Evolutionary conservation across 768 basidiomycete genomes (phyloP).

Genomic region (Brasilioporus rufonigricans): DNA sequence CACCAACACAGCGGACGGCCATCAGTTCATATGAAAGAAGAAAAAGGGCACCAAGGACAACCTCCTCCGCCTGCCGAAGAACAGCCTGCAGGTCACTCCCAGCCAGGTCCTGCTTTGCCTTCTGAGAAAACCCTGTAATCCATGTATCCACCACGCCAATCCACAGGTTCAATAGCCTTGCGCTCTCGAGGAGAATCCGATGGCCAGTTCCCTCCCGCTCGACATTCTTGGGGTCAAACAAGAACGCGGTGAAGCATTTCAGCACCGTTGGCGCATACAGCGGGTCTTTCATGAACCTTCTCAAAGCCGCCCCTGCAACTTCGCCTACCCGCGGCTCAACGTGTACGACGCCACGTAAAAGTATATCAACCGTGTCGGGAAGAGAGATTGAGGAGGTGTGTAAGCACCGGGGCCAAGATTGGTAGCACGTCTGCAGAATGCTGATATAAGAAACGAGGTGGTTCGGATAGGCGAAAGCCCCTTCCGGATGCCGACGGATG

Average conservation of each 20-base stretch:
- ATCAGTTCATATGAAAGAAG: constrained; percentile 58
- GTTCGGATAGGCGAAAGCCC: constrained; percentile 63
- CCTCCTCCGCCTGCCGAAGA: constrained; percentile 50
- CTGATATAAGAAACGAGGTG: constrained; percentile 60
- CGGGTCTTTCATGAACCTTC: constrained; percentile 67
- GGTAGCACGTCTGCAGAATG: constrained; percentile 73
- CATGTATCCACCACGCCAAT: constrained; percentile 66
- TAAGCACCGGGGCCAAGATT: constrained; percentile 82
- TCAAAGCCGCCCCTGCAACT: constrained; percentile 65
- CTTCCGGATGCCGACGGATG: constrained; percentile 66
- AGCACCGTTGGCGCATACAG: constrained; percentile 56
- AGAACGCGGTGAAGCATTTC: constrained; percentile 61
- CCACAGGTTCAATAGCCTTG: constrained; percentile 73
- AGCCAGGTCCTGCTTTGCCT: constrained; percentile 37
- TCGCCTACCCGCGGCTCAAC: constrained; percentile 74
- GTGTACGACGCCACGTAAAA: constrained; percentile 80
- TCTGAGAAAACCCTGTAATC: constrained; percentile 48
- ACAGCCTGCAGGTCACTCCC: constrained; percentile 43
- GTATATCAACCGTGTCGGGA: constrained; percentile 68
- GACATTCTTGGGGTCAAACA: constrained; percentile 69
- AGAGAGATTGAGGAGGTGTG: constrained; percentile 51
- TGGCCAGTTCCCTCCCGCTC: constrained; percentile 61
- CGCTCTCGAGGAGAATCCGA: constrained; percentile 63
- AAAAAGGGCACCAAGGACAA: constrained; percentile 74
- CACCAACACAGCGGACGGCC: constrained; percentile 55